These are phyloP conservation scores for Botryosphaeria dothidea DNA, from an alignment of 2,329 filamentous ascomycete genomes.

Conservation along the genomic window DNA sequence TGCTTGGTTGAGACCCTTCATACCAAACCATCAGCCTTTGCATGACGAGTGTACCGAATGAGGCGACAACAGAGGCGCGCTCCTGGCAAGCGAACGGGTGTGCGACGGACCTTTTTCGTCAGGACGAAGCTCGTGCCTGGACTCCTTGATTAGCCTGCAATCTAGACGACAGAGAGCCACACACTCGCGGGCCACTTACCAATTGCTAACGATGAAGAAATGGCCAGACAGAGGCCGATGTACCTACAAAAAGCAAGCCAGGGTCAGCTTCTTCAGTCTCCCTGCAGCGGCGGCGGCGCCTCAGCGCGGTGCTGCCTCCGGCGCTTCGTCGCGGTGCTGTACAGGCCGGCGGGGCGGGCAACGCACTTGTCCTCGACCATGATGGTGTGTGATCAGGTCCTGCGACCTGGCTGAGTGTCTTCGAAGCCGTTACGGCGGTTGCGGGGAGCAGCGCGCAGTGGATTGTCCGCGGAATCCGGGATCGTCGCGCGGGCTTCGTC, in stretches of 20 bases:
- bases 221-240: constrained; percentile 41
- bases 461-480: constrained; percentile 2
- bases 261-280: background rate
- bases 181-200: constrained; percentile 26
- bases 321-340: background rate
- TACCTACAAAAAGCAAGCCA: constrained; percentile 32
- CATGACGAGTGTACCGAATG: background rate
- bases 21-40: constrained; percentile 22
- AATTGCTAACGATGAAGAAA: constrained; percentile 43
- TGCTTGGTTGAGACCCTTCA: constrained; percentile 82
- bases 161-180: background rate
- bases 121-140: constrained; percentile 95
- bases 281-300: no score
- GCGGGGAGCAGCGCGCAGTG: background rate
- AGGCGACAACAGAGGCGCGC: background rate
- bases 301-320: background rate
- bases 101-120: constrained; percentile 81
- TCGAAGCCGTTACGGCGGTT: constrained; percentile 5
- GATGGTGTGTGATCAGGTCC: constrained; percentile 20
- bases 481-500: background rate
- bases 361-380: constrained; percentile 44
- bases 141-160: constrained; percentile 22
- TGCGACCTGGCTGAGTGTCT: constrained; percentile 3
- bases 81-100: background rate
- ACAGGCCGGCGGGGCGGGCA: background rate